Conservation (phyloP, 805 yeast genomes). For the Priceomyces medius region DNA sequence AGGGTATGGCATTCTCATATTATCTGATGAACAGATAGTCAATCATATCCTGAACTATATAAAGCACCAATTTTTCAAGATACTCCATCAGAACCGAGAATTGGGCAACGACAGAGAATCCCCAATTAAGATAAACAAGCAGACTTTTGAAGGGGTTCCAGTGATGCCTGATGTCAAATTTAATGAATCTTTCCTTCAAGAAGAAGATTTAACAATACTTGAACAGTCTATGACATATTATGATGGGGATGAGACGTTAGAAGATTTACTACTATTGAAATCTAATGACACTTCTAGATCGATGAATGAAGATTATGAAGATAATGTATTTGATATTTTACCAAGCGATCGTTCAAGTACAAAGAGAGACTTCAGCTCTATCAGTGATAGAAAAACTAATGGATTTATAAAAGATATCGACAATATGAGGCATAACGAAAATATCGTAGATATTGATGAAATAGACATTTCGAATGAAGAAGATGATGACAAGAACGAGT, state of each 20-base stretch:
- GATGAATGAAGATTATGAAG: slow-evolving; percentile 11
- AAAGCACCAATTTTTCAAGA: slow-evolving; percentile 13
- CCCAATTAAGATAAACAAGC: neutral
- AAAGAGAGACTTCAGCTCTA: neutral
- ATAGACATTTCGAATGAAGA: neutral
- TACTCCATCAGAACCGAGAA: slow-evolving; percentile 4
- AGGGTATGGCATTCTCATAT: slow-evolving; percentile 24
- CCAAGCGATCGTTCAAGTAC: neutral
- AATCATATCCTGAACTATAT: slow-evolving; percentile 29
- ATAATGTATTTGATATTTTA: slow-evolving; percentile 3
- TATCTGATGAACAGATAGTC: slow-evolving; percentile 25
- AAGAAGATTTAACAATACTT: slow-evolving; percentile 2
- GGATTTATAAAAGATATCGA: slow-evolving; percentile 23
- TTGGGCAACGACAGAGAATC: neutral
- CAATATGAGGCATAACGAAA: slow-evolving; percentile 32
- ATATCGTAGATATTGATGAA: slow-evolving; percentile 6
- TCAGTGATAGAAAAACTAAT: slow-evolving; percentile 5
- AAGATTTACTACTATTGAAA: slow-evolving; percentile 15
- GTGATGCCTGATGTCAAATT: neutral
- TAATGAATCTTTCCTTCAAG: slow-evolving; percentile 1
- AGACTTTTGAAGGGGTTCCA: neutral
- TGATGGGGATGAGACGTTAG: slow-evolving; percentile 17
- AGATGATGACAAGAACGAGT: neutral
- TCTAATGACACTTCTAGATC: slow-evolving; percentile 28
- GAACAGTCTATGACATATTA: slow-evolving; percentile 14